Evolutionary conservation across 805 yeast genomes (phyloP).

Genomic region (Tanozyma kutaoensis): DNA sequence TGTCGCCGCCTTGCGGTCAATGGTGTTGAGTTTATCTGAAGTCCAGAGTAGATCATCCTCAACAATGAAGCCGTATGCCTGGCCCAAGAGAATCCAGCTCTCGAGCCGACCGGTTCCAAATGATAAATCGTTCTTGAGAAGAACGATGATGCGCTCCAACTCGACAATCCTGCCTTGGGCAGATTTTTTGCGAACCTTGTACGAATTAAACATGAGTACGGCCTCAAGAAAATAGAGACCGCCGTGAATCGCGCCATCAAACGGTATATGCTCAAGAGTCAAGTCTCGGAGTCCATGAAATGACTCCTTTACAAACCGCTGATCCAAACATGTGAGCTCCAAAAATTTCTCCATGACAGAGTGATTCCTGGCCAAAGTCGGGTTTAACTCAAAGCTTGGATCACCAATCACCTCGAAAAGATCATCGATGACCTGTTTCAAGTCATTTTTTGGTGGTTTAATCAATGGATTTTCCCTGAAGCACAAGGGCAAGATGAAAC

Average conservation of each 20-base stretch:
- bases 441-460: constrained; percentile 50
- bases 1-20: constrained; percentile 46
- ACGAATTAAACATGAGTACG: constrained; percentile 51
- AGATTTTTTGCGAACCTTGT: constrained; percentile 56
- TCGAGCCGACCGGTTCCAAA: constrained; percentile 62
- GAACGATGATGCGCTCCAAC: constrained; percentile 56
- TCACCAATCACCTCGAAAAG: constrained; percentile 62
- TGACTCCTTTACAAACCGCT: constrained; percentile 32
- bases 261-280: constrained; percentile 14
- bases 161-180: constrained; percentile 78
- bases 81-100: constrained; percentile 78
- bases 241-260: constrained; percentile 12
- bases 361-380: constrained; percentile 31
- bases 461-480: constrained; percentile 47
- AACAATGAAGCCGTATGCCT: constrained; percentile 61
- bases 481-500: constrained; percentile 42
- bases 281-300: constrained; percentile 33
- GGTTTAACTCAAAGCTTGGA: constrained; percentile 33
- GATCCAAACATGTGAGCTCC: constrained; percentile 27
- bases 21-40: constrained; percentile 59
- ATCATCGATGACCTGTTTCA: constrained; percentile 59
- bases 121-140: constrained; percentile 52
- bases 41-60: constrained; percentile 93
- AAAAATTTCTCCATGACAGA: constrained; percentile 33
- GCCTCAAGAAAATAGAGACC: constrained; percentile 69